Percentiles rank a stretch among this genome's conserved stretches.
Conservation (phyloP, 78 protist genomes). For the Dictyostelium discoideum region DNA sequence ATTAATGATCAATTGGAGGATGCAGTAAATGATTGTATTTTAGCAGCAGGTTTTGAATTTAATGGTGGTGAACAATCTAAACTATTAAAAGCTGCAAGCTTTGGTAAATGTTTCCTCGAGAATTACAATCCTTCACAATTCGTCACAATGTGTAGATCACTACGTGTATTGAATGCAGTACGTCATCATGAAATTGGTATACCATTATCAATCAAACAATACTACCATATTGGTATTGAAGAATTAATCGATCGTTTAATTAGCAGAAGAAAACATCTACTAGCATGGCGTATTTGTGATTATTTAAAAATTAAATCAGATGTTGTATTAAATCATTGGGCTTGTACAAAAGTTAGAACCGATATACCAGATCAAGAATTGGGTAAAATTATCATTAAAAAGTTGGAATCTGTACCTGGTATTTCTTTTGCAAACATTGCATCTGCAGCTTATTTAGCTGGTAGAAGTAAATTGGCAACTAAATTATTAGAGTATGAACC, state of each 20-base stretch:
- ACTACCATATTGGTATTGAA: conserved; percentile 69
- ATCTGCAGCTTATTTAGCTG: conserved; percentile 64
- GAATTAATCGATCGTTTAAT: conserved; percentile 86
- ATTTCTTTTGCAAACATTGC: conserved; percentile 92
- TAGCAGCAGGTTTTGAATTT: conserved; percentile 89
- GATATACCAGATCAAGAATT: conserved; percentile 38
- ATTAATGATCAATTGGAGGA: conserved; percentile 54
- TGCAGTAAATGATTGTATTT: conserved; percentile 89
- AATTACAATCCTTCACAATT: conserved; percentile 77
- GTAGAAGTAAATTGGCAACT: conserved; percentile 75
- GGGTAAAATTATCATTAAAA: conserved; percentile 63
- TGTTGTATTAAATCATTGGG: conserved; percentile 78
- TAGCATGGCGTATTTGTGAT: conserved; percentile 90
- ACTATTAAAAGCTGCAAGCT: conserved; percentile 76
- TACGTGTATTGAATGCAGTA: conserved; percentile 87
- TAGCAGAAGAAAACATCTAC: conserved; percentile 82
- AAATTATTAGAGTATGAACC: conserved; percentile 92
- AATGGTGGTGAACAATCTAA: conserved; percentile 51
- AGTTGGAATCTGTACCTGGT: conserved; percentile 70
- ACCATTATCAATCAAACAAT: conserved; percentile 90
- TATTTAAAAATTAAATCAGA: conserved; percentile 75
- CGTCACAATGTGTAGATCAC: conserved; percentile 78
- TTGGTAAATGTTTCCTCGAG: conserved; percentile 86
- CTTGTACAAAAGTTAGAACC: conserved; percentile 65
- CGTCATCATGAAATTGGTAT: conserved; percentile 89